Conservation (phyloP, 2,329 filamentous ascomycete species). For the Monilinia polystroma region DNA sequence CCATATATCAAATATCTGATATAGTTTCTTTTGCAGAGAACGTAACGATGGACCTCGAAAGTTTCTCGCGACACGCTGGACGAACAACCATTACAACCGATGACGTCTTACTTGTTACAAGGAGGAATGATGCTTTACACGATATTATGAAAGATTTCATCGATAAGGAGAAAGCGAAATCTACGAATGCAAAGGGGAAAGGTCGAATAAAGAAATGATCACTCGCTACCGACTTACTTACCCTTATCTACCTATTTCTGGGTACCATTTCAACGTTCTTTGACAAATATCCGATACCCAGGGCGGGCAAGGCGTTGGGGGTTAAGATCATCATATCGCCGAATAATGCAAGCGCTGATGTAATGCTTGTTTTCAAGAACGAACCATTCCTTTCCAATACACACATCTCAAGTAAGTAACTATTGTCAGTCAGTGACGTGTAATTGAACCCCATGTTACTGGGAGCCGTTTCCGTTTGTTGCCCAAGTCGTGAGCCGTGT, state of each 20-base stretch:
- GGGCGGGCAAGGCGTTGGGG: neutral
- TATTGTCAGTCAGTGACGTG: no score
- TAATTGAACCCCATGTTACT: neutral
- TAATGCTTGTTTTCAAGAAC: neutral
- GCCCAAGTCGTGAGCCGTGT: no score
- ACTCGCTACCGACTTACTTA: neutral
- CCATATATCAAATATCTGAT: neutral
- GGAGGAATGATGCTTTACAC: constrained; percentile 83
- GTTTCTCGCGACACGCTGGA: constrained; percentile 74
- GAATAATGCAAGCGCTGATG: neutral
- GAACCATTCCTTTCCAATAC: neutral
- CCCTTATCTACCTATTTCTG: neutral
- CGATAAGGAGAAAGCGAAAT: constrained; percentile 54
- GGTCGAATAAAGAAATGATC: constrained; percentile 22
- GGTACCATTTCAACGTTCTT: neutral
- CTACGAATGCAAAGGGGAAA: constrained; percentile 22
- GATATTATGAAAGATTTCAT: constrained; percentile 69
- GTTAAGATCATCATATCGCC: neutral
- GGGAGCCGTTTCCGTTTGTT: no score
- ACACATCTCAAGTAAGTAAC: no score
- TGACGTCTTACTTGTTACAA: constrained; percentile 82
- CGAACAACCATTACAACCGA: constrained; percentile 77
- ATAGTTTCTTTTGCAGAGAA: constrained; percentile 45
- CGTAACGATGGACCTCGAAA: constrained; percentile 60
- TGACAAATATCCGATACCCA: constrained; percentile 3